phyloP scores from a whole-genome alignment of 441 rosid genomes.

The Rhodomyrtus psidioides region DNA sequence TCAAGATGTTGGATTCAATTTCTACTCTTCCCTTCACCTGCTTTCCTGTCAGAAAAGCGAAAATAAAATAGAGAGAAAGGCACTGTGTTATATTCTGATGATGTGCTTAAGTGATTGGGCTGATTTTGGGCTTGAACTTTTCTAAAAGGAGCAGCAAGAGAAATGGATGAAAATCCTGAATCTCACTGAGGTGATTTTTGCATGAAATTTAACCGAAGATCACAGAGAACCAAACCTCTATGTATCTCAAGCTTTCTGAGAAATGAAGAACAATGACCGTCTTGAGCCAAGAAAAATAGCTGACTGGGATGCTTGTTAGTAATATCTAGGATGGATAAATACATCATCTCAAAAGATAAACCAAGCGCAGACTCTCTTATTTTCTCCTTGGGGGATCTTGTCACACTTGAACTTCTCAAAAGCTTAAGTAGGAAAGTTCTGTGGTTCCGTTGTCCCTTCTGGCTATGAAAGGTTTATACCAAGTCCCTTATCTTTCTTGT shows the following conservation, averaged over 20 bases:
- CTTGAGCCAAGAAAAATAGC: background rate
- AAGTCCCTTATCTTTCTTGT: background rate
- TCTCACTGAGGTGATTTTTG: background rate
- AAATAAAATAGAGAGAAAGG: background rate
- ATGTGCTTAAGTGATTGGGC: background rate
- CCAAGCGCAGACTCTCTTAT: background rate
- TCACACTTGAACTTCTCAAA: background rate
- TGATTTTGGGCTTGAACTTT: background rate
- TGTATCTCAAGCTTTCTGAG: background rate
- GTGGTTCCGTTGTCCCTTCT: background rate
- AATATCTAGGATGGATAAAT: background rate
- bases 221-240: background rate
- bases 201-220: background rate
- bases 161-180: background rate
- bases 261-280: background rate
- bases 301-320: background rate
- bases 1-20: no score
- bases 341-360: background rate
- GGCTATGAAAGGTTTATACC: background rate
- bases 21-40: no score
- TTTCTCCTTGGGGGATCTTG: background rate
- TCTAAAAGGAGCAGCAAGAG: background rate
- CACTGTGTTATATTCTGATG: background rate
- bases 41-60: no score
- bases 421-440: background rate